Base-by-base conservation (phyloP, 2,329 filamentous ascomycete genomes). In the Tricladium varicosporioides region DNA sequence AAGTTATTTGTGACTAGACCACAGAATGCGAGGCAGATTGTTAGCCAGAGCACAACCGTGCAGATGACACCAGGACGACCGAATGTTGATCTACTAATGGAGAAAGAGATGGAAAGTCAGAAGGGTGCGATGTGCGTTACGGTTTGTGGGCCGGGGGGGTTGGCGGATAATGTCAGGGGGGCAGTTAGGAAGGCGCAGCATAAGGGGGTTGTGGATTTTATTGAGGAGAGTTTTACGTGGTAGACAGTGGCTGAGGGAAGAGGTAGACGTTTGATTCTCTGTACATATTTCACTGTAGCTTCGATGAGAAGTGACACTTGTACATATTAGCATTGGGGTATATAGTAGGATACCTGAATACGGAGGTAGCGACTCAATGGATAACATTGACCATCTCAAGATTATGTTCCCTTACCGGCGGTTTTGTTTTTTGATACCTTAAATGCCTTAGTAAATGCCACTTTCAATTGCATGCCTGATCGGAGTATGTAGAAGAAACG, bases 51-150 rank as follows among this genome's bases (percentile, higher is more conserved):
- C 55, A 80, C 82, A 2, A 93, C 88, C 4, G 92, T 97, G 54
- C 90, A 92, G 74, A 94, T 97, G 88, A 91, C 91, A 72, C 89
- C 92, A 1, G 93, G 94, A 2, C 85, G 92, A 63, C 93, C 93
- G 9, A 91, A 96, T 68, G 83, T 96, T 46, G 81, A 85, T 16
- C 84, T 88, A 0, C 76, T 97, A n/a, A 76, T 97, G 48, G 80
- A 85, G 61, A 88, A 89, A 74, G 93, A 97, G 76, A 87, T 92
- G 15, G 81, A 86, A 67, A 84, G 89, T 66, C 90, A 94, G 71
- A 78, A 91, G 53, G 94, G 94, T 8, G 91, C 92, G 50, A 95
- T 97, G 85, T 89, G 85, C 18, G 91, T 97, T 46, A 88, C 86
- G 10, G 87, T 92, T 18, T 92, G 89, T 65, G 89, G 89, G 2